Evolutionary conservation across 441 rosid genomes (phyloP), one percentile per base, ranked within the genome.

Genomic region (Gossypium schwendimanii): DNA sequence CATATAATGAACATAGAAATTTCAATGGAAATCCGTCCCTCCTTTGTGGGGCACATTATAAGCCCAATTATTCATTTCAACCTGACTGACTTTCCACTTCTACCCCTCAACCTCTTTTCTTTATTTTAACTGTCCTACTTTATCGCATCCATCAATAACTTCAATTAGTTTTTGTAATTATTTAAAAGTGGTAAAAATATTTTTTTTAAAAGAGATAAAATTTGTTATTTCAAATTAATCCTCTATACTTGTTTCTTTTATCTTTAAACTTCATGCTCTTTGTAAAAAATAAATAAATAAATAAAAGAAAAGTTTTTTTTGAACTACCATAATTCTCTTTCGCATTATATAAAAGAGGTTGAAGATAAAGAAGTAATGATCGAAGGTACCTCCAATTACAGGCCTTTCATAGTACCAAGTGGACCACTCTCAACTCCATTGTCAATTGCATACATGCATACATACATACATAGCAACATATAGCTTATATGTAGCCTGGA

Each of bases 351-450:
- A 14, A n/a, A 28, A 31, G 15, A 24, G 7, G 18, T 17, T n/a
- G 44, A 15, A 15, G 33, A 61, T n/a, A 33, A 36, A 62, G 49
- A 11, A 26, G 45, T 8, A 33, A 61, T 3, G 21, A 52, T 52
- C 17, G 4, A 39, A 41, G 28, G 11, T 4, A 41, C 7, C 2
- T 10, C 9, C 28, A 18, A 63, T 57, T 18, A 10, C 15, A 39
- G 17, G 1, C 6, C 44, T 63, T 18, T 63, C 17, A 20, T 63
- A 18, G 39, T 63, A 20, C n/a, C 31, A 63, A 41, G 4, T 39
- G 68, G 69, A 1, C 52, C 69, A 63, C 28, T 63, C 28, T 63
- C 31, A 41, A 20, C 69, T 63, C 69, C 28, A 39, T 63, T 63
- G 44, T 20, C 41, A 62, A 8, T 62, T 0, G 4, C n/a, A 18